A percentile compares a stretch with the other conserved stretches of the same genome.
Conservation (phyloP, 192 early-diverging fungal species). For the Coemansia umbellata region DNA sequence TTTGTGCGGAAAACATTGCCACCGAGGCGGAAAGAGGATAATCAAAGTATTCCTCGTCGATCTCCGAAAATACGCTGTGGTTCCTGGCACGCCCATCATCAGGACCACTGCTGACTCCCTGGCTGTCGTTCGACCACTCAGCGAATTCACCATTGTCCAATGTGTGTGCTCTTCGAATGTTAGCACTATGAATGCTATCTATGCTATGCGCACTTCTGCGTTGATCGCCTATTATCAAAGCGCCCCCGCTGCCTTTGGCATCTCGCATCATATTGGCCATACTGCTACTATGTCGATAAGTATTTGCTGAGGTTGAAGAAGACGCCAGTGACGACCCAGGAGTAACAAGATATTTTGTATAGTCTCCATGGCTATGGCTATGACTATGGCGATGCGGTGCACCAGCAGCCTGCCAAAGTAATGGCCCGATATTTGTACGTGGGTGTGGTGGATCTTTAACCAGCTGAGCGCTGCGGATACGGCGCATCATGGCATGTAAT, state of each 20-base stretch:
- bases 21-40: constrained; percentile 4
- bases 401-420: constrained; percentile 33
- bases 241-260: neutral
- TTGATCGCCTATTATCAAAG: neutral
- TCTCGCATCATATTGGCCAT: constrained; percentile 4
- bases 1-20: neutral
- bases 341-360: neutral
- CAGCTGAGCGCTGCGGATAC: constrained; percentile 39
- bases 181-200: neutral
- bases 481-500: constrained; percentile 22
- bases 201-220: constrained; percentile 1
- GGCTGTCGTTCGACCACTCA: neutral
- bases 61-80: constrained; percentile 30
- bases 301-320: neutral
- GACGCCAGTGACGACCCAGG: constrained; percentile 9
- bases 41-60: constrained; percentile 10
- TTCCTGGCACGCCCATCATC: neutral
- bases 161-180: constrained; percentile 25
- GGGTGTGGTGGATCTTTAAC: constrained; percentile 41
- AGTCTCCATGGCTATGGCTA: constrained; percentile 3
- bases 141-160: constrained; percentile 33
- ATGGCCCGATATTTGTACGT: constrained; percentile 43
- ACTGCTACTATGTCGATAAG: constrained; percentile 25
- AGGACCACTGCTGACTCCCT: neutral
- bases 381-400: neutral